Base-by-base conservation (phyloP, 75 land plant genomes). In the Azolla pinnata region DNA sequence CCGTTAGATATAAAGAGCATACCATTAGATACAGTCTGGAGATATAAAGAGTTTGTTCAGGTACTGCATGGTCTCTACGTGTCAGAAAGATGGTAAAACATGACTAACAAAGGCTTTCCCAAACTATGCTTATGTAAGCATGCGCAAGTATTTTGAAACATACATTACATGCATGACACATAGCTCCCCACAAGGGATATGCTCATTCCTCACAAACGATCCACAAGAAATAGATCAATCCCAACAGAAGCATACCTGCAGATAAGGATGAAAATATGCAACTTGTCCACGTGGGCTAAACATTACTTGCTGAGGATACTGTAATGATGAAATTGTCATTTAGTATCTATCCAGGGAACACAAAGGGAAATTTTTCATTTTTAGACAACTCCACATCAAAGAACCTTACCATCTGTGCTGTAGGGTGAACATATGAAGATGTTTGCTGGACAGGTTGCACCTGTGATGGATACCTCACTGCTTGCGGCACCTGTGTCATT, bases 301-400 rank as follows among this genome's bases (percentile, higher is more conserved):
- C 40, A 75, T 65, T 63, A 75, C 58, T 27, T 64, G 77, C 10
- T 63, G 77, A 40, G 75, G 33, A 50, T 71, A 75, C 75, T 75
- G 77, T 54, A 16, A 67, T 17, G 14, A n/a, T n/a, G 2, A 33
- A 35, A 26, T n/a, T 21, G 3, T 18, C 10, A 1, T 16, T 18
- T 29, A 18, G n/a, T 33, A 29, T 16, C 34, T 31, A 0, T 23
- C 33, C 17, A 50, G 17, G 16, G 4, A 25, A 21, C 10, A 50
- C 3, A 20, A 29, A 31, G 54, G 10, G 24, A 23, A 18, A 24
- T 35, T 17, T 7, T 65, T 10, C 27, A 57, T 29, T 20, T 16
- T 10, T 21, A 4, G 1, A 24, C 14, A 40, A 23, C 16, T 20
- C 20, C 18, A 27, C 17, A 21, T 23, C 21, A 61, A 44, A 20